Evolutionary conservation across 192 early-diverging fungal species (phyloP).

Genomic region (Coemansia sp.): DNA sequence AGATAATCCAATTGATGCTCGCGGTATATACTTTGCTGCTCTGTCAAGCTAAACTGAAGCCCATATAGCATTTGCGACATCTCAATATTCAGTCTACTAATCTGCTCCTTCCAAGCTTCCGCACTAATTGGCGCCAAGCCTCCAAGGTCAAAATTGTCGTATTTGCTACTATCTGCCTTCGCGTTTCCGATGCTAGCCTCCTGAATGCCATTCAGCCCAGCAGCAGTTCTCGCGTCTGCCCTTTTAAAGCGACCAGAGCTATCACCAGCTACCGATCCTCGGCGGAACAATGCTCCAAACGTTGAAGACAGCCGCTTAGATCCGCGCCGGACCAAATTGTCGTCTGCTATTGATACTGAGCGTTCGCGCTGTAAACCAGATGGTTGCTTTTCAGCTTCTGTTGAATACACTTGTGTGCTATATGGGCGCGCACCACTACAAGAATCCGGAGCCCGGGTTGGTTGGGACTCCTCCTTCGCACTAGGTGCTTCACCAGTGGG

Average conservation of each 20-base stretch:
- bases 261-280: slow-evolving; percentile 10
- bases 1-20: not conserved
- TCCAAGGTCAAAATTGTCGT: not conserved
- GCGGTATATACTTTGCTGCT: not conserved
- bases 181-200: not conserved
- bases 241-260: not conserved
- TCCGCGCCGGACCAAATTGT: slow-evolving; percentile 24
- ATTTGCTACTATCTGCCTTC: not conserved
- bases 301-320: slow-evolving; percentile 37
- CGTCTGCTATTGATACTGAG: slow-evolving; percentile 24
- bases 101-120: slow-evolving; percentile 18
- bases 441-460: not conserved
- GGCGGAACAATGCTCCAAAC: slow-evolving; percentile 26
- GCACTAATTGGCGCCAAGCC: slow-evolving; percentile 2
- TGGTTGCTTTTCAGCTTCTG: not conserved
- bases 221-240: not conserved
- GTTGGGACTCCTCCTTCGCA: not conserved
- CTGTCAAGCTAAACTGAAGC: slow-evolving; percentile 8
- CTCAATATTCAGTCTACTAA: slow-evolving; percentile 12
- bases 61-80: slow-evolving; percentile 29
- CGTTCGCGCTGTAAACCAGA: slow-evolving; percentile 12
- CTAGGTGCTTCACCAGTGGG: not conserved
- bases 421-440: not conserved
- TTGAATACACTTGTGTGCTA: not conserved
- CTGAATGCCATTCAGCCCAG: not conserved